These are phyloP conservation scores for Prunus salicina DNA, from an alignment of 306 rosid species.

Conservation along the genomic window DNA sequence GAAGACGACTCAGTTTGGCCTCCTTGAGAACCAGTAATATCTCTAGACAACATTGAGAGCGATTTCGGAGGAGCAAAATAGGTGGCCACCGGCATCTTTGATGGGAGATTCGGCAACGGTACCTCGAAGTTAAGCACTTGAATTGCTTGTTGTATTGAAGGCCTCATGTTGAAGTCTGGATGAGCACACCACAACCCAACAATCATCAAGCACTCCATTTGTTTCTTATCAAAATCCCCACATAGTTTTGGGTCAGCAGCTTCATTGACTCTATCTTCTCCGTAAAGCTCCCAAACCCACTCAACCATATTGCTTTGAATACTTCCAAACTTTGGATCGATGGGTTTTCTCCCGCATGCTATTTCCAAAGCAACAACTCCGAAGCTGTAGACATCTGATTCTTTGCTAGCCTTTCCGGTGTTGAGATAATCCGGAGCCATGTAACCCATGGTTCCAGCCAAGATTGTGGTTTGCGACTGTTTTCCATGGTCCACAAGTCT, in stretches of 20 bases:
- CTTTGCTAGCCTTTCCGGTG: not conserved
- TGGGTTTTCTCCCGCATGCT: not conserved
- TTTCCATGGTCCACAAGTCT: not conserved
- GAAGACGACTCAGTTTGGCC: no score
- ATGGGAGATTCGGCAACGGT: not conserved
- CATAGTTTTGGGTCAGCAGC: conserved; percentile 15
- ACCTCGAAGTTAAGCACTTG: conserved; percentile 10
- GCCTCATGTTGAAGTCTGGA: conserved; percentile 3
- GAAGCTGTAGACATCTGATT: not conserved
- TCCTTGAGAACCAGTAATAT: not conserved
- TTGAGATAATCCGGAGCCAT: not conserved
- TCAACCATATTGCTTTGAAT: conserved; percentile 2
- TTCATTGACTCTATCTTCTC: not conserved
- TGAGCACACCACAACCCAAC: conserved; percentile 29
- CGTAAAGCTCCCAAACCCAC: conserved; percentile 29
- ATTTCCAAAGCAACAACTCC: conserved; percentile 1
- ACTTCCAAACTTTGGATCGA: conserved; percentile 20
- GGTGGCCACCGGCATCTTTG: not conserved
- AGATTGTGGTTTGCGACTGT: not conserved
- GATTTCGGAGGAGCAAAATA: not conserved
- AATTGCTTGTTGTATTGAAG: conserved; percentile 6
- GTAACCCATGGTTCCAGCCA: not conserved
- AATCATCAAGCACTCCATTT: conserved; percentile 1
- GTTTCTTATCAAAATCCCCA: not conserved
- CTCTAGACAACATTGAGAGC: not conserved